Percentiles rank a stretch among this genome's conserved stretches.
Evolutionary conservation across 2,329 filamentous ascomycete genomes (phyloP).

Genomic region (Fusarium temperatum): DNA sequence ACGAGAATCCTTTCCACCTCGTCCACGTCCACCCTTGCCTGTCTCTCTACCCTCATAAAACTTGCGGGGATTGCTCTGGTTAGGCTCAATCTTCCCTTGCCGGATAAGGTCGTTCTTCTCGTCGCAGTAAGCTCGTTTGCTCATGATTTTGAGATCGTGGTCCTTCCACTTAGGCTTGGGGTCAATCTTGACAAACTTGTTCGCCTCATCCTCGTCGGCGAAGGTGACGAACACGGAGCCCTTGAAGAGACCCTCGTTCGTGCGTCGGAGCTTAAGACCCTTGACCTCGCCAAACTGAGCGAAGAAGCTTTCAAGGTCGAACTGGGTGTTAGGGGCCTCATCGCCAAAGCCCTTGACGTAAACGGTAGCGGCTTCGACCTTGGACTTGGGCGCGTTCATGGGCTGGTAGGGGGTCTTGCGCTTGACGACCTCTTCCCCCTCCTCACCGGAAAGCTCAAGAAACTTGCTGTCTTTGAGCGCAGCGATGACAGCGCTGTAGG

Average conservation of each 20-base stretch:
- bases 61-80: constrained; percentile 50
- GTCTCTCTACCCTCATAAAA: constrained; percentile 61
- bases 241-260: constrained; percentile 81
- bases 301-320: constrained; percentile 95
- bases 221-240: constrained; percentile 97
- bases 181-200: constrained; percentile 82
- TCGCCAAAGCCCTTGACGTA: constrained; percentile 96
- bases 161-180: constrained; percentile 87
- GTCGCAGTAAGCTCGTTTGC: constrained; percentile 88
- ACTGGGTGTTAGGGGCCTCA: constrained; percentile 84
- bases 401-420: constrained; percentile 78
- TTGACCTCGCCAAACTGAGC: constrained; percentile 80
- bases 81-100: constrained; percentile 73
- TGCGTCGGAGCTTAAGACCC: constrained; percentile 86
- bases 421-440: constrained; percentile 75
- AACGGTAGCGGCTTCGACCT: constrained; percentile 76
- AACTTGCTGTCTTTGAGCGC: constrained; percentile 81
- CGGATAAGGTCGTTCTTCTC: constrained; percentile 78
- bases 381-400: constrained; percentile 66
- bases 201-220: constrained; percentile 76
- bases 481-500: constrained; percentile 82
- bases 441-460: constrained; percentile 77
- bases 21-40: constrained; percentile 51
- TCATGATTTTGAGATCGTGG: constrained; percentile 81
- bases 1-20: constrained; percentile 49